phyloP scores from a whole-genome alignment of 371 early-diverging fungal genomes.

The Rhizopus stolonifer region DNA sequence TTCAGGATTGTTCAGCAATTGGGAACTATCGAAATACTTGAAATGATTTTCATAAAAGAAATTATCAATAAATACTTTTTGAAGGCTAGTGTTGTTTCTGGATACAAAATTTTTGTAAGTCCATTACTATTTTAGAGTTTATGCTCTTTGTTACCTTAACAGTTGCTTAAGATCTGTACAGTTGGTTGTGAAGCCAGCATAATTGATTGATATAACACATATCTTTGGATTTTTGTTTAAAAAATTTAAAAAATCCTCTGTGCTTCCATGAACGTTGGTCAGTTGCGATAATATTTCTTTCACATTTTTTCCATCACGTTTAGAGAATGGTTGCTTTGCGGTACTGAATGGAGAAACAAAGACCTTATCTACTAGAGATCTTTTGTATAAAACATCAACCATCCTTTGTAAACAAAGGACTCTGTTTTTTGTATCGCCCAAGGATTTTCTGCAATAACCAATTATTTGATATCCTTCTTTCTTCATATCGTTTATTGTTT shows the following conservation, averaged over 20 bases:
- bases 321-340: constrained; percentile 6
- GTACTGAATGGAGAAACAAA: constrained; percentile 10
- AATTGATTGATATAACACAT: constrained; percentile 16
- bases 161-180: constrained; percentile 7
- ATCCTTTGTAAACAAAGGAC: constrained; percentile 13
- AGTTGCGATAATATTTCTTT: constrained; percentile 6
- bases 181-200: constrained; percentile 21
- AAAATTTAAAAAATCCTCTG: constrained; percentile 13
- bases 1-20: constrained; percentile 2
- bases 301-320: constrained; percentile 6
- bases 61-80: constrained; percentile 13
- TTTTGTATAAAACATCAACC: constrained; percentile 11
- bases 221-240: constrained; percentile 8
- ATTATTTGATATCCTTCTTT: constrained; percentile 5
- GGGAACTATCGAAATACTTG: constrained; percentile 14
- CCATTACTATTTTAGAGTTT: constrained; percentile 16
- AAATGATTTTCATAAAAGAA: constrained; percentile 14
- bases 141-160: constrained; percentile 9
- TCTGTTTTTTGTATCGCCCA: constrained; percentile 5
- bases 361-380: constrained; percentile 14
- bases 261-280: constrained; percentile 6
- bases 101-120: constrained; percentile 17
- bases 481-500: constrained; percentile 6
- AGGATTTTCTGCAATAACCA: constrained; percentile 17
- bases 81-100: constrained; percentile 12